Percentiles rank a stretch among this genome's conserved stretches.
Conservation (phyloP, 257 asterid species). For the Perilla frutescens region DNA sequence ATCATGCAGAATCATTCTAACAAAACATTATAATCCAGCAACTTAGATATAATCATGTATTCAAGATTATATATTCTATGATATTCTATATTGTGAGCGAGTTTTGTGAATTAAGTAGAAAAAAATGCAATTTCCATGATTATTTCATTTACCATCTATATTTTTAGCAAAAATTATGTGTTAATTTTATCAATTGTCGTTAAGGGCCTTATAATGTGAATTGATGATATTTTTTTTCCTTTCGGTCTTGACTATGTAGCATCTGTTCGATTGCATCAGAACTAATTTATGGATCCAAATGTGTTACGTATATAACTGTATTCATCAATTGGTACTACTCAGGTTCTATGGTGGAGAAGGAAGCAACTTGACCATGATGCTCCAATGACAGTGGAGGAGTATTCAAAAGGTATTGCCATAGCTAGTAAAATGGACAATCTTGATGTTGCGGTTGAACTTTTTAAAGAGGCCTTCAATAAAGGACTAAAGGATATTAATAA, state of each 20-base stretch:
- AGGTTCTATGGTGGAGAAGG: slow-evolving; percentile 93
- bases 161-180: no score
- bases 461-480: slow-evolving; percentile 65
- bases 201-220: not conserved
- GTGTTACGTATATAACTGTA: not conserved
- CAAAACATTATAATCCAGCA: no score
- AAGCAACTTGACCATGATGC: slow-evolving; percentile 52
- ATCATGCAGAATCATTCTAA: not conserved
- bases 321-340: slow-evolving; percentile 32
- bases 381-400: slow-evolving; percentile 79
- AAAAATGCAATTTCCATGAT: no score
- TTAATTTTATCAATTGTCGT: not conserved
- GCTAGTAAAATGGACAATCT: slow-evolving; percentile 65
- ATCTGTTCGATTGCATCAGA: not conserved
- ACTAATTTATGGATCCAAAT: not conserved
- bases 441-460: slow-evolving; percentile 71
- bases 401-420: slow-evolving; percentile 63
- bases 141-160: no score
- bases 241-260: not conserved
- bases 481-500: slow-evolving; percentile 39
- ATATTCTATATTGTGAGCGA: not conserved
- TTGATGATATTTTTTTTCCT: not conserved
- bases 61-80: not conserved
- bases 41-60: not conserved
- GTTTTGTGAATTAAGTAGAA: not conserved